Conservation (phyloP, 1,284 basidiomycete genomes). For the Ganoderma resinaceum region DNA sequence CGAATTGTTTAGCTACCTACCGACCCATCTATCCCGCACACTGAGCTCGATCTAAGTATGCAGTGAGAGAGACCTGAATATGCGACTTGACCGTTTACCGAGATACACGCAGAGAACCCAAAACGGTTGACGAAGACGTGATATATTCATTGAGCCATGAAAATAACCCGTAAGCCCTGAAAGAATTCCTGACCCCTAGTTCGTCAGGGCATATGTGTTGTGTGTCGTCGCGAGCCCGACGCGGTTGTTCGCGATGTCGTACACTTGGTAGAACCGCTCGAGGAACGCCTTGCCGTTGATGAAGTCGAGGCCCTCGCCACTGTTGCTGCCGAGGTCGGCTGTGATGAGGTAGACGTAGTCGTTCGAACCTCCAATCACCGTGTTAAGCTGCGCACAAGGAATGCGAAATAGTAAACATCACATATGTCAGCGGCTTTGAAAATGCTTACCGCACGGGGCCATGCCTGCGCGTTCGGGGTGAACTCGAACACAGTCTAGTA, state of each 20-base stretch:
- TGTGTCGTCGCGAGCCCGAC: slow-evolving; percentile 53
- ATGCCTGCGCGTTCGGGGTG: slow-evolving; percentile 22
- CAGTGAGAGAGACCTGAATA: too few species aligned
- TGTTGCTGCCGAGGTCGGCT: slow-evolving; percentile 28
- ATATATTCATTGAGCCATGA: background rate
- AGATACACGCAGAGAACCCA: too few species aligned
- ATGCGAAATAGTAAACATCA: background rate
- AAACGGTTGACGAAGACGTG: too few species aligned
- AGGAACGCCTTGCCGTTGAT: slow-evolving; percentile 43
- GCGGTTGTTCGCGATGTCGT: slow-evolving; percentile 56
- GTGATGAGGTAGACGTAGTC: slow-evolving; percentile 39
- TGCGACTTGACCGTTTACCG: too few species aligned
- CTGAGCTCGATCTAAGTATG: too few species aligned
- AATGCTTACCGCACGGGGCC: slow-evolving; percentile 14
- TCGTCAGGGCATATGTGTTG: slow-evolving; percentile 47
- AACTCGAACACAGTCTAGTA: slow-evolving; percentile 13
- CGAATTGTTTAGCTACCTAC: too few species aligned
- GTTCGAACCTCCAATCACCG: slow-evolving; percentile 36
- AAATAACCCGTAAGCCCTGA: background rate
- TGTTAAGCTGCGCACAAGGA: slow-evolving; percentile 38
- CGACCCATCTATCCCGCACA: too few species aligned
- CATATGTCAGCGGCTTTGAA: background rate
- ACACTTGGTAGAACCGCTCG: slow-evolving; percentile 72
- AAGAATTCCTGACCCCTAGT: slow-evolving; percentile 34
- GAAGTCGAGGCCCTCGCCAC: slow-evolving; percentile 39